These are phyloP conservation scores for Hymenoscyphus occultus DNA, from an alignment of 2,329 filamentous ascomycete species.

Conservation along the genomic window DNA sequence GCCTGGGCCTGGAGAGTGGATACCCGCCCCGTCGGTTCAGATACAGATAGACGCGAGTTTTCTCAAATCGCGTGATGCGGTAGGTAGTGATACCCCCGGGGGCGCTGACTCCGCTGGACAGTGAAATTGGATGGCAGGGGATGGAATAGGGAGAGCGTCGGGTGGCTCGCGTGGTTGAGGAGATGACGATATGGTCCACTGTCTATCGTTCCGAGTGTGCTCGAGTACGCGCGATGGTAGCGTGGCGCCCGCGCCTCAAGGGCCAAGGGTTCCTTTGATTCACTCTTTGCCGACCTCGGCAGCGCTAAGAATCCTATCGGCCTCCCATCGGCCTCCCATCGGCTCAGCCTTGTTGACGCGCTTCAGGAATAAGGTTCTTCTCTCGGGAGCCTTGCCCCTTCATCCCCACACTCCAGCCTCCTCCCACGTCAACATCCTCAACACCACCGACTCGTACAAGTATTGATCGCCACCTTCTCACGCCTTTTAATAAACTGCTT, in stretches of 20 bases:
- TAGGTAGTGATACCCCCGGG: neutral
- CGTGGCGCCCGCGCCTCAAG: neutral
- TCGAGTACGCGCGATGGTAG: neutral
- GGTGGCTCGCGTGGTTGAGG: neutral
- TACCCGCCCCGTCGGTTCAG: constrained; percentile 9
- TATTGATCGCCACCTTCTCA: neutral
- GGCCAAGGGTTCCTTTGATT: neutral
- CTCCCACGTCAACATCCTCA: neutral
- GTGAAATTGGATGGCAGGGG: constrained; percentile 22
- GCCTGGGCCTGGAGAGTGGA: constrained; percentile 5
- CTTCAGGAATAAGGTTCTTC: neutral
- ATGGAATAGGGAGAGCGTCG: neutral
- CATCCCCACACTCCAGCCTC: neutral
- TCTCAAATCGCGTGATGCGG: constrained; percentile 11
- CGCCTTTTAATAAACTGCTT: neutral
- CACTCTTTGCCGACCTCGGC: neutral
- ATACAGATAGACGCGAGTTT: neutral
- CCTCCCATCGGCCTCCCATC: neutral
- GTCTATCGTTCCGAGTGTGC: neutral
- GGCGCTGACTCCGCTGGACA: neutral
- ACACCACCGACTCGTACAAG: neutral
- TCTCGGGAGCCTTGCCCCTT: neutral
- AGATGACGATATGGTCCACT: neutral
- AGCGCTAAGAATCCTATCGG: neutral
- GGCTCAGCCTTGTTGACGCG: constrained; percentile 2